Percentiles rank a stretch among this genome's conserved stretches.
Conservation (phyloP, 768 basidiomycete genomes). For the Leccinum aurantiacum region DNA sequence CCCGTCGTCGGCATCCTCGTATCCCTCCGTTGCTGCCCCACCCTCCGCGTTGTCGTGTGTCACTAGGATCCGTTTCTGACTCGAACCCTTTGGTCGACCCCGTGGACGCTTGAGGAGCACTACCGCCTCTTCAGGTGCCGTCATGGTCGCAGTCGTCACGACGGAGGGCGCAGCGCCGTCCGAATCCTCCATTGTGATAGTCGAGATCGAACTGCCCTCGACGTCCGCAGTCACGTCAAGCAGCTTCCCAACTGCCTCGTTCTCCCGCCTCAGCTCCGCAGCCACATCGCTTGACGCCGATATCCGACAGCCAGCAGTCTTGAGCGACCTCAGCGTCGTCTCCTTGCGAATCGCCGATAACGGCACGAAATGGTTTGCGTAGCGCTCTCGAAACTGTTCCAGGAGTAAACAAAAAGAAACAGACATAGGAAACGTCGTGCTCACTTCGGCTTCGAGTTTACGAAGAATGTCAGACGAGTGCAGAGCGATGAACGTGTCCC, state of each 20-base stretch:
- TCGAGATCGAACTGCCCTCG: constrained; percentile 33
- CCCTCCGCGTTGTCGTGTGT: not conserved
- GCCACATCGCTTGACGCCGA: constrained; percentile 43
- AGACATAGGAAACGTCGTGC: constrained; percentile 14
- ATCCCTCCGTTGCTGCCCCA: not conserved
- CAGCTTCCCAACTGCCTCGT: constrained; percentile 32
- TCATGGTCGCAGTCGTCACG: not conserved
- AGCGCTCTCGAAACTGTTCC: constrained; percentile 72
- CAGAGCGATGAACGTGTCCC: constrained; percentile 89
- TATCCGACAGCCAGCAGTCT: constrained; percentile 45
- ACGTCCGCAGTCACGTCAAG: constrained; percentile 40
- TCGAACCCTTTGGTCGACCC: constrained; percentile 23
- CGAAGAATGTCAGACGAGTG: constrained; percentile 85
- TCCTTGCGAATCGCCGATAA: constrained; percentile 44
- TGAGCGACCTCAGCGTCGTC: constrained; percentile 41
- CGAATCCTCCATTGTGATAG: constrained; percentile 12
- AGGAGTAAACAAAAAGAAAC: not conserved
- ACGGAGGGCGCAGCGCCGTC: not conserved
- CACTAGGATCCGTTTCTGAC: constrained; percentile 19
- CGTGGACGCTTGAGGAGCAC: constrained; percentile 12
- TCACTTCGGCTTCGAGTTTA: constrained; percentile 71
- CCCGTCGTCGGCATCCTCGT: constrained; percentile 11
- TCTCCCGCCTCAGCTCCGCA: constrained; percentile 16
- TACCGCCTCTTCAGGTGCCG: not conserved
- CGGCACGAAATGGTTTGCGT: constrained; percentile 70